Evolutionary conservation across 805 yeast genomes (phyloP), one percentile per base, ranked within the genome.

Genomic region (Pichia insulana): DNA sequence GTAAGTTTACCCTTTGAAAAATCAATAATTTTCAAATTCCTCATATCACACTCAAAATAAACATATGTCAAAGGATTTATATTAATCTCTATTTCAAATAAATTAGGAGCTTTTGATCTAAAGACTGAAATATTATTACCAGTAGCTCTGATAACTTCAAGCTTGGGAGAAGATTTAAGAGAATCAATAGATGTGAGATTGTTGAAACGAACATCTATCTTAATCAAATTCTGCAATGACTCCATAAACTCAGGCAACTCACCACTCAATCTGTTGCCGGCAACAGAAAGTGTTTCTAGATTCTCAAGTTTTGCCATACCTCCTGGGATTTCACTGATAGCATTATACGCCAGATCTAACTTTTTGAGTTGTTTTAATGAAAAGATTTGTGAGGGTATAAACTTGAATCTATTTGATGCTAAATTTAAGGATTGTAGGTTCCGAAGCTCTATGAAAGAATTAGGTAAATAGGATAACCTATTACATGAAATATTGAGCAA

Each of bases 1-100:
- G 96, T 76, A 38, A 92, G 65, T 53, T 85, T 87, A 1, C 96
- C 96, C 54, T 83, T 83, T 9, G 84, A 76, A 41, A 92, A 65
- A 47, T 87, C 87, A 38, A 92, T 68, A 15, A 78, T 76, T 2
- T 87, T 80, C 58, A 88, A 67, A 47, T 75, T 71, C 10, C 70
- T 67, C 58, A 85, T 74, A 15, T 64, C 58, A 18, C 70, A 59
- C 28, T 74, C 75, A 47, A 79, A 73, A 25, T 67, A 67, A 48
- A 85, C 70, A 44, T 74, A 71, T 0, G 96, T 87, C 42, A 88
- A 75, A 5, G 96, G 97, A 58, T 88, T 89, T 56, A 83, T 75
- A 56, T 83, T 88, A 37, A 88, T 67, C 54, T 81, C 83, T 33
- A 89, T 67, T 13, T 81, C 72, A 54, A 83, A 74, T 51, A 89